Percentiles rank a stretch among this genome's conserved stretches.
These are phyloP conservation scores for Cadophora sp. DNA, from an alignment of 2,329 filamentous ascomycete genomes.

Conservation along the genomic window DNA sequence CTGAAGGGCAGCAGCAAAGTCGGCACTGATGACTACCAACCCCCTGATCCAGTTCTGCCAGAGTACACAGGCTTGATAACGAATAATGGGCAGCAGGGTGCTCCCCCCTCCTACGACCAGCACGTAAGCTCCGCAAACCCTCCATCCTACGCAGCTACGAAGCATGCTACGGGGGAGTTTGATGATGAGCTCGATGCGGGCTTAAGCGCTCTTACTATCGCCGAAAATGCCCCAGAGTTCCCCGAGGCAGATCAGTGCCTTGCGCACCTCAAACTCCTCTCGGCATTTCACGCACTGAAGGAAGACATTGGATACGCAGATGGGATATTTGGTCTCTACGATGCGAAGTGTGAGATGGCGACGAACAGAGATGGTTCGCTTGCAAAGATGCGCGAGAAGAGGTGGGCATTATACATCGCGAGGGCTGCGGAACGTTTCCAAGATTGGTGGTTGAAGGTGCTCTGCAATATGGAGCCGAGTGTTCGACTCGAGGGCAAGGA, in stretches of 20 bases:
- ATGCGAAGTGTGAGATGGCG: constrained; percentile 48
- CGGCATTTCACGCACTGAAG: constrained; percentile 70
- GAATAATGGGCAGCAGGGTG: constrained; percentile 16
- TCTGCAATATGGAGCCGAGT: constrained; percentile 36
- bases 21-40: constrained; percentile 16
- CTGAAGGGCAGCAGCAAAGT: constrained; percentile 26
- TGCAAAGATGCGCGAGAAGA: constrained; percentile 69
- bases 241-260: constrained; percentile 65
- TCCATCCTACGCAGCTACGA: constrained; percentile 33
- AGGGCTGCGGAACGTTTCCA: constrained; percentile 73
- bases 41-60: constrained; percentile 7
- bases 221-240: constrained; percentile 38
- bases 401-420: constrained; percentile 74
- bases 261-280: constrained; percentile 76
- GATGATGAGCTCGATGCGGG: constrained; percentile 42
- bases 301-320: constrained; percentile 71
- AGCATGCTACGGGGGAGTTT: constrained; percentile 26
- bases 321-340: constrained; percentile 69
- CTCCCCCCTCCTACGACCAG: constrained; percentile 13
- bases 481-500: constrained; percentile 37
- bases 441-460: constrained; percentile 63
- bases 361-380: constrained; percentile 52
- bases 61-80: constrained; percentile 6
- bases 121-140: constrained; percentile 15
- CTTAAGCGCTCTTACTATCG: constrained; percentile 50